Conservation (phyloP, 2,329 filamentous ascomycete genomes). For the Verticillium zaregamsianum region DNA sequence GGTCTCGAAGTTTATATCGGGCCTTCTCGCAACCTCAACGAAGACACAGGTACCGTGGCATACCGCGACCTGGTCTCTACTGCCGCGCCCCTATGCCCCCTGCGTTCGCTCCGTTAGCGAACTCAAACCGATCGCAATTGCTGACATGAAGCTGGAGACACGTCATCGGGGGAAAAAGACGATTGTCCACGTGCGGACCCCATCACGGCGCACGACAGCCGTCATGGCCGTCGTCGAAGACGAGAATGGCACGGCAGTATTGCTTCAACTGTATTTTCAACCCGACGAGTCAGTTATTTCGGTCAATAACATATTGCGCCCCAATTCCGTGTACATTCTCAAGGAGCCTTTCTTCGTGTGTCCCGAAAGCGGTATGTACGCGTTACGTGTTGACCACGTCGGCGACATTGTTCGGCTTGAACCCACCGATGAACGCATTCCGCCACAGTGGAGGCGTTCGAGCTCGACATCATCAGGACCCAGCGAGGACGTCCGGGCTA, state of each 20-base stretch:
- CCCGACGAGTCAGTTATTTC: conserved; percentile 28
- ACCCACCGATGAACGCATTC: conserved; percentile 31
- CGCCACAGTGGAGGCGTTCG: conserved; percentile 26
- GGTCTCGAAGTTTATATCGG: neutral
- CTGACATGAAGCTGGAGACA: conserved; percentile 23
- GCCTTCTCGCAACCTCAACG: neutral
- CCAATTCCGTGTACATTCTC: conserved; percentile 33
- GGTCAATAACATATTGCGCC: conserved; percentile 25
- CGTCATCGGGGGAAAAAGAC: conserved; percentile 19
- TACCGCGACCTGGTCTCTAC: neutral
- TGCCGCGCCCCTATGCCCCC: conserved; percentile 16
- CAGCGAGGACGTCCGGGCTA: conserved; percentile 16
- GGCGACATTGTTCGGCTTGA: conserved; percentile 40
- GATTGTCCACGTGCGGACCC: conserved; percentile 15
- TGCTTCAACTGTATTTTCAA: conserved; percentile 37
- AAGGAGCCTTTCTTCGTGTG: conserved; percentile 51
- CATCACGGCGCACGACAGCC: conserved; percentile 10
- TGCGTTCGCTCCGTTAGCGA: conserved; percentile 13
- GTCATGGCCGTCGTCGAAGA: conserved; percentile 33
- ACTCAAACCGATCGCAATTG: conserved; percentile 19
- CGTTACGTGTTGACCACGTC: conserved; percentile 47
- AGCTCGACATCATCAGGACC: conserved; percentile 1
- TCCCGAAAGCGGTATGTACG: conserved; percentile 31
- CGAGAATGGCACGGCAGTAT: conserved; percentile 25
- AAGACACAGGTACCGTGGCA: neutral